phyloP scores from a whole-genome alignment of 228 moss, liverwort and hornwort species.

The Sphagnum fallax region DNA sequence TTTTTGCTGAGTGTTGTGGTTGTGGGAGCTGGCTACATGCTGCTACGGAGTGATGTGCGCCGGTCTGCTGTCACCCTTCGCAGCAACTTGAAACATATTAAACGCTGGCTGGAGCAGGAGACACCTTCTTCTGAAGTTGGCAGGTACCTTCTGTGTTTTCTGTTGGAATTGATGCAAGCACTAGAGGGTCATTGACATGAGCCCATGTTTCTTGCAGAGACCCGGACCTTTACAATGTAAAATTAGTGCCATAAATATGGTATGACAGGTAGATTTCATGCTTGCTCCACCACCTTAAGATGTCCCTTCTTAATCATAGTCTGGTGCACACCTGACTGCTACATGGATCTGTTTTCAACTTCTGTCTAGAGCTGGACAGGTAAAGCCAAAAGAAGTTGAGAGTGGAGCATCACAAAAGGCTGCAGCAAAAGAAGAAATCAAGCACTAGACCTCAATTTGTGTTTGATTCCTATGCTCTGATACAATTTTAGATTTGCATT shows the following conservation, averaged over 20 bases:
- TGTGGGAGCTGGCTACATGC: conserved; percentile 77
- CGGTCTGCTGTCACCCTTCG: conserved; percentile 73
- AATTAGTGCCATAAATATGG: too few relatives aligned
- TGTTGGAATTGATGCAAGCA: too few relatives aligned
- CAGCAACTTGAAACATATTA: conserved; percentile 79
- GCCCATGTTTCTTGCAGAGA: too few relatives aligned
- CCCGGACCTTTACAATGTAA: too few relatives aligned
- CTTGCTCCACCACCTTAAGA: too few relatives aligned
- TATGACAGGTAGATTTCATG: too few relatives aligned
- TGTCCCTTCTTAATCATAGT: too few relatives aligned
- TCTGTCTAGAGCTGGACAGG: conserved; percentile 37
- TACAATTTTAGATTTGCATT: too few relatives aligned
- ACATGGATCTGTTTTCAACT: conserved; percentile 10
- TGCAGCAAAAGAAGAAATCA: conserved; percentile 33
- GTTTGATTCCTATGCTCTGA: too few relatives aligned
- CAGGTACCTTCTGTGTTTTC: neutral
- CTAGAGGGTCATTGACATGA: too few relatives aligned
- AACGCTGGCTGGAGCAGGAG: conserved; percentile 88
- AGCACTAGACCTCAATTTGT: conserved; percentile 11
- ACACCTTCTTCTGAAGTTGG: conserved; percentile 28
- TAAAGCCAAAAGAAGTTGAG: conserved; percentile 59
- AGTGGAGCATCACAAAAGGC: conserved; percentile 39
- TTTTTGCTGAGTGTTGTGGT: conserved; percentile 87
- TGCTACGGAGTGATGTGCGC: conserved; percentile 73
- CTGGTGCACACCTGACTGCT: too few relatives aligned